Conservation (phyloP, 805 yeast genomes). For the Scheffersomyces amazonensis region DNA sequence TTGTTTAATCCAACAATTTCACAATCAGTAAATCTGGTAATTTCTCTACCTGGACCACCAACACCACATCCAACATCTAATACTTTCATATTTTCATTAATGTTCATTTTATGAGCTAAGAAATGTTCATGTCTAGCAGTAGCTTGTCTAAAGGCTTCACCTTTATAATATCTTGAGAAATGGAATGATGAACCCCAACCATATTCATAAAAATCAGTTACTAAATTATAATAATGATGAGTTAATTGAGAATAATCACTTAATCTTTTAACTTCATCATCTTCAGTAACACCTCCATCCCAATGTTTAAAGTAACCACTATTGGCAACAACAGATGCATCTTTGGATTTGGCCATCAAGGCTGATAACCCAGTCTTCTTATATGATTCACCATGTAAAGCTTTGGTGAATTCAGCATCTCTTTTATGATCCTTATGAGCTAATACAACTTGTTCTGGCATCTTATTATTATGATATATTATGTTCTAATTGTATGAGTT, state of each 20-base stretch:
- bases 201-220: slow-evolving; percentile 96
- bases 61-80: slow-evolving; percentile 99
- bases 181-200: slow-evolving; percentile 99
- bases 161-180: slow-evolving; percentile 88
- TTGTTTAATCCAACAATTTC: slow-evolving; percentile 88
- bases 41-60: slow-evolving; percentile 99
- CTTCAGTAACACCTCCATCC: slow-evolving; percentile 83
- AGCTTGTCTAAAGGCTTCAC: slow-evolving; percentile 92
- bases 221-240: slow-evolving; percentile 93
- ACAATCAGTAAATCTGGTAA: slow-evolving; percentile 85
- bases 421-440: slow-evolving; percentile 51
- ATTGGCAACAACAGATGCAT: slow-evolving; percentile 76
- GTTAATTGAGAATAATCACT: slow-evolving; percentile 88
- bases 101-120: slow-evolving; percentile 82
- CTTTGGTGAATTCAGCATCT: slow-evolving; percentile 75
- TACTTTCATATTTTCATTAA: slow-evolving; percentile 77
- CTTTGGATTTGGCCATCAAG: slow-evolving; percentile 69
- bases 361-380: slow-evolving; percentile 73
- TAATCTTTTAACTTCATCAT: slow-evolving; percentile 71
- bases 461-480: no score
- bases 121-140: slow-evolving; percentile 97
- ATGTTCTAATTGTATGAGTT: neutral
- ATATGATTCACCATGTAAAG: slow-evolving; percentile 80
- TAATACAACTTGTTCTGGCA: slow-evolving; percentile 15
- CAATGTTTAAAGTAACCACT: slow-evolving; percentile 94